Evolutionary conservation across 2,329 filamentous ascomycete species (phyloP).

Genomic region (Aspergillus calidoustus): DNA sequence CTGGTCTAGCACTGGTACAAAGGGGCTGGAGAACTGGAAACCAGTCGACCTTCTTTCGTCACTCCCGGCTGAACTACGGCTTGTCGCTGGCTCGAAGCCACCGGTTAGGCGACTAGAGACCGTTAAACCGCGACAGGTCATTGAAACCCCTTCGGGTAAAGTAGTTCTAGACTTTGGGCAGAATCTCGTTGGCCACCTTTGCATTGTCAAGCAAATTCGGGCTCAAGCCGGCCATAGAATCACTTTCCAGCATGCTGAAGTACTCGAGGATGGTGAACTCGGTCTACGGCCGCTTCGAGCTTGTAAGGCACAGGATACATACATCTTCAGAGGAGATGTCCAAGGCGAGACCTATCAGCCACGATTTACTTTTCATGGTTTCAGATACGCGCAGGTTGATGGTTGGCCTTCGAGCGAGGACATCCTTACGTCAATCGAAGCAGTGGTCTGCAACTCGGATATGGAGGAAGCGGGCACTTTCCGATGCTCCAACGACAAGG

Average conservation of each 20-base stretch:
- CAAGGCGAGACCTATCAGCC: slow-evolving; percentile 47
- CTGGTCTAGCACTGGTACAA: slow-evolving; percentile 24
- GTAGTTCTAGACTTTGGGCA: slow-evolving; percentile 62
- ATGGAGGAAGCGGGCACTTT: slow-evolving; percentile 56
- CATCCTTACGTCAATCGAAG: slow-evolving; percentile 29
- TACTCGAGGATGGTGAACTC: slow-evolving; percentile 55
- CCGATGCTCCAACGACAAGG: slow-evolving; percentile 53
- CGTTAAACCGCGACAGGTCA: slow-evolving; percentile 32
- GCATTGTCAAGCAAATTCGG: slow-evolving; percentile 37
- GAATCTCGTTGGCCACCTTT: slow-evolving; percentile 59
- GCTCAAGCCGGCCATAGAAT: slow-evolving; percentile 16
- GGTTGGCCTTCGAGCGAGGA: slow-evolving; percentile 24
- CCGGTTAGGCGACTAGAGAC: slow-evolving; percentile 48
- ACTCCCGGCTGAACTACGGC: slow-evolving; percentile 32
- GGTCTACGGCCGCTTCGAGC: slow-evolving; percentile 49
- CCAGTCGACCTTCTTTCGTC: slow-evolving; percentile 44
- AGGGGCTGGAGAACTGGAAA: slow-evolving; percentile 27
- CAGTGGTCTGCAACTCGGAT: slow-evolving; percentile 55
- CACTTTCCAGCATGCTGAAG: slow-evolving; percentile 58
- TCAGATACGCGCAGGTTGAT: slow-evolving; percentile 53
- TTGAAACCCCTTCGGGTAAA: slow-evolving; percentile 49
- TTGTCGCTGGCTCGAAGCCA: background rate
- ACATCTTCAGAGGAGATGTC: slow-evolving; percentile 38
- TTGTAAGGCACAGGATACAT: slow-evolving; percentile 49
- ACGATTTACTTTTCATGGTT: slow-evolving; percentile 58